Evolutionary conservation across 352 stramenopile species (phyloP), one percentile per base, ranked within the genome.

Genomic region (Phytophthora litchii): DNA sequence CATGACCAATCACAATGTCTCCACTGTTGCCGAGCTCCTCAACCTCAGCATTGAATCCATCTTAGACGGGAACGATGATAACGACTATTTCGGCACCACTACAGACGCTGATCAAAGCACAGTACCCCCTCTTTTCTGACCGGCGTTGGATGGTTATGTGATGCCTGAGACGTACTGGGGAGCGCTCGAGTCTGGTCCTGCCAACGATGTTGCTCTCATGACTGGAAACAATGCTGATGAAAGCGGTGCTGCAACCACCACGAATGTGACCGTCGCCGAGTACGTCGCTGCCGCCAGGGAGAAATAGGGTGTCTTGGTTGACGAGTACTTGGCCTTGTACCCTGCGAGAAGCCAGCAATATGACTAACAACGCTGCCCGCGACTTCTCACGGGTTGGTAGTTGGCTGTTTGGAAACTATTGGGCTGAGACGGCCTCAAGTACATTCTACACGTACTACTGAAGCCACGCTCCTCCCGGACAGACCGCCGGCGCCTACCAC

Each of bases 141-240:
- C 29, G 3, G 10, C 29, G 7, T 34, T 34, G 29, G 29, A 34
- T 34, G 43, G 50, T 8, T 60, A 67, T 32, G 49, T 52, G 9
- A 51, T 56, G 29, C 11, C 50, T 17, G 7, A 55, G 29, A 48
- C 49, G 36, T 67, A 67, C 27, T 43, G 14, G 14, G 58, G 55
- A 8, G 47, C 50, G 8, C 29, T 67, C 8, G 12, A 34, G 16
- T 50, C 4, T 11, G 50, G 50, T 9, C 27, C 43, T 23, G 34
- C 50, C 17, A 67, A 67, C 21, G 58, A 67, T 16, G 58, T 67
- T 9, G 3, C 50, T 4, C 7, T 67, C 6, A 50, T 67, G 21
- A 67, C 49, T 4, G 58, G 58, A n/a, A 61, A 67, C 43, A 67
- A 49, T 23, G 38, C 41, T 13, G 50, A 67, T 21, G 58, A 67